Evolutionary conservation across 257 asterid species (phyloP).

Genomic region (Solanum pennellii): DNA sequence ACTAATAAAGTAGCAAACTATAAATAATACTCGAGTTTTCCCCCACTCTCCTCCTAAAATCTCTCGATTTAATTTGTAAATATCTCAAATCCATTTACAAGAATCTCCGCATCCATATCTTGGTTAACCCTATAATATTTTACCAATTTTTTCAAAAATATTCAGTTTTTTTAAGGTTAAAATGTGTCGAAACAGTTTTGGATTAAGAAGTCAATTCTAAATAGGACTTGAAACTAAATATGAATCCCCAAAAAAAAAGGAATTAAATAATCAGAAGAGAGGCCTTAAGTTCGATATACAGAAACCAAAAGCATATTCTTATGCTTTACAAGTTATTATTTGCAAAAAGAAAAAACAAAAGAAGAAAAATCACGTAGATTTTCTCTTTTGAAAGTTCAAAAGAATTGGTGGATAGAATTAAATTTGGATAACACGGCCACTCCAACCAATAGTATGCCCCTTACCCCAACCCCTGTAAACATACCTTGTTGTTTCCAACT

Average conservation of each 20-base stretch:
- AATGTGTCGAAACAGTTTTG: not conserved
- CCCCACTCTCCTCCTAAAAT: not conserved
- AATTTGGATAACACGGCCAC: conserved; percentile 58
- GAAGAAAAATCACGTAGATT: not conserved
- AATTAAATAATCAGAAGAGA: not conserved
- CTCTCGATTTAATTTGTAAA: not conserved
- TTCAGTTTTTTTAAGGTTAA: no score
- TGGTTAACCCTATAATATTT: not conserved
- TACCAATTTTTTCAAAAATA: not conserved
- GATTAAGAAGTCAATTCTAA: not conserved
- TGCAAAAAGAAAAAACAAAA: not conserved
- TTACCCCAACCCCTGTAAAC: conserved; percentile 39
- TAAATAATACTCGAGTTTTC: no score
- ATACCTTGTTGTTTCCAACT: not conserved
- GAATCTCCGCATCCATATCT: not conserved
- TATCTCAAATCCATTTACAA: not conserved
- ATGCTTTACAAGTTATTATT: not conserved
- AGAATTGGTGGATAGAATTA: conserved; percentile 58
- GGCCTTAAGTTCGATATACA: not conserved
- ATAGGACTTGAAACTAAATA: not conserved
- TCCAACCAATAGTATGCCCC: conserved; percentile 28
- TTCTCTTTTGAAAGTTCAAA: conserved; percentile 26
- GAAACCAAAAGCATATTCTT: conserved; percentile 40
- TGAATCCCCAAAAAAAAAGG: not conserved
- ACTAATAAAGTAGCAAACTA: not conserved